Conservation (phyloP, 1,139 yeast genomes). For the Taiozyma onychis region DNA sequence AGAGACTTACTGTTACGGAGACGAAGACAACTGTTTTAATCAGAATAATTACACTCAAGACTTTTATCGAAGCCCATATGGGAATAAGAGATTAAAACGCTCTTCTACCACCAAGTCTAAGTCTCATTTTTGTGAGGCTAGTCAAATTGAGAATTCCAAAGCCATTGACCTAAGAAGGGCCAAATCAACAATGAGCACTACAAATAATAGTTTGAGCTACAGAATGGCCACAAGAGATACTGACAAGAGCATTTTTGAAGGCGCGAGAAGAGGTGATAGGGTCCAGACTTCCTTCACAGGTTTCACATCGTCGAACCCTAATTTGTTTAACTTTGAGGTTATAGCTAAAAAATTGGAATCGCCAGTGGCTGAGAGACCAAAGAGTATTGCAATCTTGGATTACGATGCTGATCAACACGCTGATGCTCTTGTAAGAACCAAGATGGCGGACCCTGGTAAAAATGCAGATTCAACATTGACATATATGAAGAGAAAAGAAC, state of each 20-base stretch:
- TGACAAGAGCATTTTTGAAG: not conserved
- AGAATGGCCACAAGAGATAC: not conserved
- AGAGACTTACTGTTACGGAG: not conserved
- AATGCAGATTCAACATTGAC: not conserved
- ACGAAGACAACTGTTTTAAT: not conserved
- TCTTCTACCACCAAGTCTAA: not conserved
- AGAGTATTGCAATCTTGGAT: not conserved
- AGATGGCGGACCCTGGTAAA: not conserved
- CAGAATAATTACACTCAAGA: not conserved
- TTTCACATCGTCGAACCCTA: not conserved
- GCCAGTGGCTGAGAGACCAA: not conserved
- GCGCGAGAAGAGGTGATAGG: not conserved
- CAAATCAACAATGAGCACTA: not conserved
- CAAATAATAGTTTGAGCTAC: not conserved
- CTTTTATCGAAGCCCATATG: not conserved
- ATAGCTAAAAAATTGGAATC: not conserved
- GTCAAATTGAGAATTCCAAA: not conserved
- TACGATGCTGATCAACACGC: not conserved
- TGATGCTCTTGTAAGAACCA: not conserved
- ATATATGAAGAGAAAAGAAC: not conserved
- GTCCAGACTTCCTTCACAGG: not conserved
- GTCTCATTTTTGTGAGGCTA: not conserved
- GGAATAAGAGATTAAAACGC: not conserved
- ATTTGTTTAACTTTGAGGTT: not conserved
- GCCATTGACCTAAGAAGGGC: not conserved